A percentile compares a stretch with the other conserved stretches of the same genome.
phyloP scores from a whole-genome alignment of 73 alveolate genomes.

The Paraurostyla sp. region DNA sequence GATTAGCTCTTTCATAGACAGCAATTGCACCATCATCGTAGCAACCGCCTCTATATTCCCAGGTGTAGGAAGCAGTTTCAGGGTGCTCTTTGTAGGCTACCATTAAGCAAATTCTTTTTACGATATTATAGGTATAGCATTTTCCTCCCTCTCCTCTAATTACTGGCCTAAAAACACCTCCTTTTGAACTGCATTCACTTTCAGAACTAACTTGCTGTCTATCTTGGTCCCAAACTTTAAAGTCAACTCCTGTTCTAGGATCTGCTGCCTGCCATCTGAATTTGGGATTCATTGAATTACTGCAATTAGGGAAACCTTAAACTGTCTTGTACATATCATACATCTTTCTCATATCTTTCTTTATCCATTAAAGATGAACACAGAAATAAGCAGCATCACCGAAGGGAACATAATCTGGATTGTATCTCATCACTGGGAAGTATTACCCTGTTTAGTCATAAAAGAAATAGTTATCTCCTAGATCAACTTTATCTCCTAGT shows the following conservation, averaged over 20 bases:
- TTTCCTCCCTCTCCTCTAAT: background rate
- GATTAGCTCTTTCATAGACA: slow-evolving; percentile 56
- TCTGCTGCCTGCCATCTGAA: slow-evolving; percentile 52
- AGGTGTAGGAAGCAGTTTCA: slow-evolving; percentile 57
- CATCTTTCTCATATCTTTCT: slow-evolving; percentile 50
- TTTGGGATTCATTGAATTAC: slow-evolving; percentile 45
- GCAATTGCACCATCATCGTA: slow-evolving; percentile 48
- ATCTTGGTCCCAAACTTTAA: slow-evolving; percentile 49
- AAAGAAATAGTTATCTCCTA: slow-evolving; percentile 55
- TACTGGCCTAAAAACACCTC: background rate
- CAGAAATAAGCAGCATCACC: slow-evolving; percentile 54
- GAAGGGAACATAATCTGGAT: slow-evolving; percentile 53
- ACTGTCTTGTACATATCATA: slow-evolving; percentile 58
- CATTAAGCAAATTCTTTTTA: slow-evolving; percentile 48
- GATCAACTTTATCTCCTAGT: slow-evolving; percentile 52
- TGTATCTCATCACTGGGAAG: slow-evolving; percentile 42
- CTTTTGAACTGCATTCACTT: slow-evolving; percentile 43
- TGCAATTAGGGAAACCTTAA: slow-evolving; percentile 47
- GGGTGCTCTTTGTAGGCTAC: slow-evolving; percentile 63
- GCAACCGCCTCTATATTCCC: slow-evolving; percentile 66
- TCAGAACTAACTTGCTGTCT: background rate
- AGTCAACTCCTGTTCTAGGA: slow-evolving; percentile 59
- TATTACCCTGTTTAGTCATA: slow-evolving; percentile 18
- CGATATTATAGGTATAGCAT: slow-evolving; percentile 40
- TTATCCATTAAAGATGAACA: slow-evolving; percentile 47